A percentile compares a stretch with the other conserved stretches of the same genome.
phyloP scores from a whole-genome alignment of 2,329 filamentous ascomycete genomes.

The Alternaria sp. region DNA sequence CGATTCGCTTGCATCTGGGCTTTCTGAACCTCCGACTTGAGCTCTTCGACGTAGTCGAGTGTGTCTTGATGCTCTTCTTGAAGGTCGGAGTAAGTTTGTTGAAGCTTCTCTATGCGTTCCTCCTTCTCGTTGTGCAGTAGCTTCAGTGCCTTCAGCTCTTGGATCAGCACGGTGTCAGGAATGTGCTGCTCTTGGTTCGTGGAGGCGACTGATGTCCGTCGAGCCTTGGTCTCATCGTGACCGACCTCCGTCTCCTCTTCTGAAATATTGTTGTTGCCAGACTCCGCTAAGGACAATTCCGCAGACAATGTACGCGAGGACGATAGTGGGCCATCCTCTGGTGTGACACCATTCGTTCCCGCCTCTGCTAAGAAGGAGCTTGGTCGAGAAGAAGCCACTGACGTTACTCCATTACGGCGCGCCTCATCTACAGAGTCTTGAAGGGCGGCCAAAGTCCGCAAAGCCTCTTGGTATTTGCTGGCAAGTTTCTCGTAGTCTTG shows the following conservation, averaged over 20 bases:
- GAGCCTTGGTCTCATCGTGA: conserved; percentile 65
- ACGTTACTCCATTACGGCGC: conserved; percentile 64
- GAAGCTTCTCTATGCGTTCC: conserved; percentile 73
- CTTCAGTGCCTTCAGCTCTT: conserved; percentile 77
- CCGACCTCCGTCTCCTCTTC: conserved; percentile 61
- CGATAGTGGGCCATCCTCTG: conserved; percentile 72
- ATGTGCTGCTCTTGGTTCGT: conserved; percentile 22
- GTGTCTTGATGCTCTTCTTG: conserved; percentile 83
- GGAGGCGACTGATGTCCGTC: conserved; percentile 33
- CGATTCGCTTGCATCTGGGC: conserved; percentile 71
- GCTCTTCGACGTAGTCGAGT: conserved; percentile 85
- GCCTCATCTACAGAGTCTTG: conserved; percentile 86
- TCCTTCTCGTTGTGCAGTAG: conserved; percentile 79
- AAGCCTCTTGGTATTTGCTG: conserved; percentile 87
- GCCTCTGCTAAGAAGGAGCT: conserved; percentile 85
- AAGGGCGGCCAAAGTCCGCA: conserved; percentile 81
- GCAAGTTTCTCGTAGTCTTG: conserved; percentile 83
- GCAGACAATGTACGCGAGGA: conserved; percentile 92
- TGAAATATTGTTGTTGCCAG: conserved; percentile 52
- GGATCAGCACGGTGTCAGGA: conserved; percentile 34
- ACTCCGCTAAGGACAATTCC: conserved; percentile 88
- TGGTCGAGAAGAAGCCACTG: conserved; percentile 67
- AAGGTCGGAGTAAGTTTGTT: conserved; percentile 81
- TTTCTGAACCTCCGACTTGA: conserved; percentile 85
- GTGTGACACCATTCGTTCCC: conserved; percentile 71